Evolutionary conservation across 2,329 filamentous ascomycete genomes (phyloP).

Genomic region (Exophiala viscosa): DNA sequence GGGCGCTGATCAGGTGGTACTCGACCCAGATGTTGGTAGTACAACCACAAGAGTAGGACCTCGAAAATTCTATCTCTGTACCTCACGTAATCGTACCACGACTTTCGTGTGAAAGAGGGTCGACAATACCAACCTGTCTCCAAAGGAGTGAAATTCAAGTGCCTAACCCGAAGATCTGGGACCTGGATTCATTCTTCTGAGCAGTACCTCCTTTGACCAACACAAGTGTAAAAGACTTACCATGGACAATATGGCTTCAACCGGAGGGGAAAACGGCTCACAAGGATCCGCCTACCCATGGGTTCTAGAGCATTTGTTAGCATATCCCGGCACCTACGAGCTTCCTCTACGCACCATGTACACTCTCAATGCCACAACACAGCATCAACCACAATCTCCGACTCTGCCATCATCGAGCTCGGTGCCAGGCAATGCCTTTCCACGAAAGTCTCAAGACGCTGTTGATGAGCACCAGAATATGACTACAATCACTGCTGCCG

Average conservation of each 20-base stretch:
- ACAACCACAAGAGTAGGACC: conserved; percentile 12
- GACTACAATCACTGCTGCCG: conserved; percentile 34
- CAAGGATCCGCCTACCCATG: conserved; percentile 46
- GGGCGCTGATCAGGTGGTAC: conserved; percentile 11
- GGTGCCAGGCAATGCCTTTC: conserved; percentile 33
- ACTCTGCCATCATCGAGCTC: conserved; percentile 35
- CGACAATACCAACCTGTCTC: background rate
- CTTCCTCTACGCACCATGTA: conserved; percentile 67
- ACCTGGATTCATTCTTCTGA: background rate
- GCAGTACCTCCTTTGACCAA: background rate
- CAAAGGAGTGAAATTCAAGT: background rate
- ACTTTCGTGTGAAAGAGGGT: background rate
- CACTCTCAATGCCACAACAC: conserved; percentile 59
- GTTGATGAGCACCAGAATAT: conserved; percentile 27
- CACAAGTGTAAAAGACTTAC: background rate
- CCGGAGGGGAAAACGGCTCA: conserved; percentile 17
- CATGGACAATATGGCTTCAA: conserved; percentile 4
- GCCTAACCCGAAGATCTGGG: background rate
- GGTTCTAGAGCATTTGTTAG: conserved; percentile 59
- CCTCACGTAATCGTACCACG: background rate
- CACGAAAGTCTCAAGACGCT: conserved; percentile 14
- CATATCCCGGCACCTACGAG: conserved; percentile 61
- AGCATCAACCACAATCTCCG: conserved; percentile 34
- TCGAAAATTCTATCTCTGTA: too few relatives aligned
- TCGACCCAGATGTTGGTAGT: conserved; percentile 2